Evolutionary conservation across 73 alveolate species (phyloP), one percentile per base, ranked within the genome.

Genomic region (Tetrahymena elliotti): DNA sequence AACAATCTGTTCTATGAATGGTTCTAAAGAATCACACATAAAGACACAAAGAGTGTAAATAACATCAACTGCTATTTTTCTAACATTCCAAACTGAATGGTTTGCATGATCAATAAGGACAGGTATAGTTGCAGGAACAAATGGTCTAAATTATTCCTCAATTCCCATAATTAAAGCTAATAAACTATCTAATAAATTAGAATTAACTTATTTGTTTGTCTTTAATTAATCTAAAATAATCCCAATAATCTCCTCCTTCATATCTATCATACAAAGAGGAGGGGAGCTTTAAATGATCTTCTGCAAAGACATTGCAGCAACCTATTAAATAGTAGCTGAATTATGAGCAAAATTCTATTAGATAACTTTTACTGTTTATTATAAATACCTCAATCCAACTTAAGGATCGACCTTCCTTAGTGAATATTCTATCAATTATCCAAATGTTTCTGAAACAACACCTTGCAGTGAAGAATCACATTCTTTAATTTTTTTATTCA

Each of bases 401-500:
- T 94, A 33, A 35, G 93, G 83, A 24, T 93, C 52, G 1, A 93
- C 68, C 22, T 94, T 94, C 84, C 93, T 33, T 10, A 94, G 38
- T 0, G 96, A 52, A 52, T 40, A 88, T 83, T 94, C 96, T 52
- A 84, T 94, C 41, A 94, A 31, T 27, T 52, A 84, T 0, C 94
- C 96, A 94, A 84, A 94, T 8, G 96, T 52, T 35, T 94, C 96
- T 15, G 96, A 84, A 33, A 94, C 92, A 31, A 88, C 96, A 7
- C 83, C 82, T 40, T 38, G 20, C 35, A 94, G 68, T 20, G 96
- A 20, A 0, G 95, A 31, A 47, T 94, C 96, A 31, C 96, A 93
- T 94, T 94, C 96, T 94, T 83, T 38, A 24, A 94, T 94, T 40
- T 92, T 38, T 94, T 94, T 94, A 94, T 94, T 94, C 40, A 94